Evolutionary conservation across 495 filamentous ascomycete genomes (phyloP), one percentile per base, ranked within the genome.

Genomic region (Daldinia loculata): DNA sequence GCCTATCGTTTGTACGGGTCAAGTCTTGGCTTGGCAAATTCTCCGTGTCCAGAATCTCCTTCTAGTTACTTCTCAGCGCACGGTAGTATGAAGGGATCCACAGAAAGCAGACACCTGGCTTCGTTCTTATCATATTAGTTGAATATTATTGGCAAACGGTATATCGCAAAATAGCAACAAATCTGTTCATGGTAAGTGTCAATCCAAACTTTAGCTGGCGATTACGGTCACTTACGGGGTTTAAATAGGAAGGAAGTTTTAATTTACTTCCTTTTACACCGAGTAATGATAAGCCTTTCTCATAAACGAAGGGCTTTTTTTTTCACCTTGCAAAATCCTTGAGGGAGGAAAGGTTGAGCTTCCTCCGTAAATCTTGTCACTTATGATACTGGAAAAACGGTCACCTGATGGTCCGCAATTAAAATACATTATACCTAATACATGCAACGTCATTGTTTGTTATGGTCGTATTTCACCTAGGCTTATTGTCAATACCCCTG

Each of bases 141-240:
- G 15, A 6, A 5, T 29, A 29, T 29, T 29, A 39, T 59, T 59
- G 24, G 22, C 24, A 14, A 15, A 59, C 24, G 36, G 15, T 30
- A 11, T 26, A 29, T 6, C n/a, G 17, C 11, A 39, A 29, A 45
- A 29, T 38, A 17, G 9, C 11, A 38, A 9, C 19, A 17, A 17
- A 26, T 38, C 45, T 66, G 36, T 78, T 79, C 1, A 51, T 71
- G 70, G n/a, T 70, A 12, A 26, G 11, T 51, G 14, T 51, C 2
- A 27, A 27, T 9, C 17, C 6, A n/a, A 15, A 51, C 19, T 51
- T 22, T 27, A 14, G 22, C 22, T 51, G 22, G 22, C 4, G 11
- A 12, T 24, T 51, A 51, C 48, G 22, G 48, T 51, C 22, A 51
- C 19, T 27, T 22, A 24, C 11, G 9, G 6, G 48, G n/a, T 51